Conservation (phyloP, 768 basidiomycete genomes). For the Favolaschia claudopus region DNA sequence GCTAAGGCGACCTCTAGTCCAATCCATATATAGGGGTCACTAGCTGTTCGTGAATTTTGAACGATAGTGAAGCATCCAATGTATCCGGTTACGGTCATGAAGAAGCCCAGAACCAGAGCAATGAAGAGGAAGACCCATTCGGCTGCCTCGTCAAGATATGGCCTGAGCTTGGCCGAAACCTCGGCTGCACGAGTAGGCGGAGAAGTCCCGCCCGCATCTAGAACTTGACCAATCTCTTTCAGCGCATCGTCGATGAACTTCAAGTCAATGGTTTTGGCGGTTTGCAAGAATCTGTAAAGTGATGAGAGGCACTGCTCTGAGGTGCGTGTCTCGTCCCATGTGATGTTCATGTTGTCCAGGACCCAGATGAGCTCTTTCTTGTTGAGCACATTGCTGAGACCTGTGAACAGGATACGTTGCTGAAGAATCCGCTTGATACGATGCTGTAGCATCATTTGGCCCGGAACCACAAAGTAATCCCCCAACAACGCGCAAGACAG, state of each 20-base stretch:
- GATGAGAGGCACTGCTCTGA: background rate
- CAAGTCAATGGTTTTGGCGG: no score
- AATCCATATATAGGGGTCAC: constrained; percentile 8
- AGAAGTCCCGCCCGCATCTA: background rate
- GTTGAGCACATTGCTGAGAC: background rate
- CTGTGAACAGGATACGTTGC: constrained; percentile 2
- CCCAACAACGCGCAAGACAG: constrained; percentile 2
- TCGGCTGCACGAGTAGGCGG: background rate
- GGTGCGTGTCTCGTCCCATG: background rate
- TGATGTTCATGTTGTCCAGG: no score
- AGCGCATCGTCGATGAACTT: background rate
- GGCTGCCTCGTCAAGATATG: background rate
- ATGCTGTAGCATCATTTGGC: constrained; percentile 2
- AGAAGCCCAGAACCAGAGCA: background rate
- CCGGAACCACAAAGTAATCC: background rate
- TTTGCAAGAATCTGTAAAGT: background rate
- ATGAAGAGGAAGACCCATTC: background rate
- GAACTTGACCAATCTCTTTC: background rate
- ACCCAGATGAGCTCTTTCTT: background rate
- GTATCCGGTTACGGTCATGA: constrained; percentile 4
- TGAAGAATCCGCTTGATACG: constrained; percentile 6
- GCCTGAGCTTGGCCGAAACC: background rate
- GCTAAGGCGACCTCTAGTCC: background rate
- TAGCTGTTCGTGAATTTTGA: background rate
- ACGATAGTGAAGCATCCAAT: constrained; percentile 15